phyloP scores from a whole-genome alignment of 805 yeast genomes.

The Yarrowia hollandica region DNA sequence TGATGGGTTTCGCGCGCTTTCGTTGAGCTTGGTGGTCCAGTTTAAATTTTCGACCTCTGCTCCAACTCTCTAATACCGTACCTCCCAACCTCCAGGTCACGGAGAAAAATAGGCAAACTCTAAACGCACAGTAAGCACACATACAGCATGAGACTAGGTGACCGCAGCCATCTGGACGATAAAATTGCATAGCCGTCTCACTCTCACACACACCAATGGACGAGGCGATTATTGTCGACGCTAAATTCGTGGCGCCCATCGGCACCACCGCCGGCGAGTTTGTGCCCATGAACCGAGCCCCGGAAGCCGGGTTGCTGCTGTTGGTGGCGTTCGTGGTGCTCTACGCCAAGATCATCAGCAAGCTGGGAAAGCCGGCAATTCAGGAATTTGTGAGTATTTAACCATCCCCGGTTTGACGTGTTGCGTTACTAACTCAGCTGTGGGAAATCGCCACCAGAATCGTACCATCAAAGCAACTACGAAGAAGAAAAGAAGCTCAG shows the following conservation, averaged over 20 bases:
- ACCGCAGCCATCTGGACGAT: no score
- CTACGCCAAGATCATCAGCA: conserved; percentile 43
- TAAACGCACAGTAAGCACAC: background rate
- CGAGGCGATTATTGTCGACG: conserved; percentile 11
- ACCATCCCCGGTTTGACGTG: conserved; percentile 24
- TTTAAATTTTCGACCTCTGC: background rate
- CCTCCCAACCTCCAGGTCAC: conserved; percentile 11
- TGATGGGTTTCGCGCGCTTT: background rate
- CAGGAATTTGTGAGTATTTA: conserved; percentile 35
- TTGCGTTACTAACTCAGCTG: conserved; percentile 29
- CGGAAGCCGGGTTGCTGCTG: conserved; percentile 29
- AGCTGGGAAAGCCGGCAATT: conserved; percentile 43
- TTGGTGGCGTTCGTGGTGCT: conserved; percentile 44
- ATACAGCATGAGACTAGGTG: no score
- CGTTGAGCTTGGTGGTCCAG: background rate
- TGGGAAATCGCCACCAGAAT: conserved; percentile 46
- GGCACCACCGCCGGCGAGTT: background rate
- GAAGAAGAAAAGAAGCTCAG: conserved; percentile 42
- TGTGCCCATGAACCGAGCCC: background rate
- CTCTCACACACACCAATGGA: background rate
- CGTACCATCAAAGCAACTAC: conserved; percentile 43
- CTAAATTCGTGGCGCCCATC: background rate
- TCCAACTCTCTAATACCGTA: conserved; percentile 3
- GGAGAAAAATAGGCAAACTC: conserved; percentile 4
- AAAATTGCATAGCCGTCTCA: no score